Conservation (phyloP, 208 protist species). For the Trypanosoma boissoni region DNA sequence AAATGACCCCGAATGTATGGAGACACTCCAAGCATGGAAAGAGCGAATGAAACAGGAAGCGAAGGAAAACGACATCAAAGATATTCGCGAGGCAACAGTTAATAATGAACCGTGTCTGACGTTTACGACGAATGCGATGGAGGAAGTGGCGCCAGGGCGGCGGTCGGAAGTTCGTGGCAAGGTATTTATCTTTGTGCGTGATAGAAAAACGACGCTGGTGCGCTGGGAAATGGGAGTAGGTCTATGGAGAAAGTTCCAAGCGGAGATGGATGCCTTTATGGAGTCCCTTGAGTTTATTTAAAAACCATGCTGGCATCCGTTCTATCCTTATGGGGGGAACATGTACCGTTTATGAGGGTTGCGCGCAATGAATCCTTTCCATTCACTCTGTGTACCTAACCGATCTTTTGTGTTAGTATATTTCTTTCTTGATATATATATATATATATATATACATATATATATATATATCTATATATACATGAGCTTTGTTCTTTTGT, state of each 20-base stretch:
- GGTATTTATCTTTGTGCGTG: slow-evolving; percentile 69
- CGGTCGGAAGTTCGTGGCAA: slow-evolving; percentile 55
- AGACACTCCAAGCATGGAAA: slow-evolving; percentile 59
- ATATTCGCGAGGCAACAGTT: slow-evolving; percentile 35
- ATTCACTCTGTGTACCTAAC: no score
- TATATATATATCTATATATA: no score
- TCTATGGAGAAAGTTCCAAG: slow-evolving; percentile 64
- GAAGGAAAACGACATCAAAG: slow-evolving; percentile 40
- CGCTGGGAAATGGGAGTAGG: slow-evolving; percentile 59
- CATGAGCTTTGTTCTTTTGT: no score
- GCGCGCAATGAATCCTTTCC: no score
- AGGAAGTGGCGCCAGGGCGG: slow-evolving; percentile 62
- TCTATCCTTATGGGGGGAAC: background rate
- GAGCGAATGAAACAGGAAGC: slow-evolving; percentile 56
- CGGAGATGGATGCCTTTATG: slow-evolving; percentile 56
- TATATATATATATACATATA: no score
- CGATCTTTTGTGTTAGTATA: no score
- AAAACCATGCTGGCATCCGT: background rate
- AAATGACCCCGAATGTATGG: slow-evolving; percentile 67
- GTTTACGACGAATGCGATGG: slow-evolving; percentile 73
- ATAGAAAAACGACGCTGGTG: slow-evolving; percentile 59
- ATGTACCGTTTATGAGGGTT: no score
- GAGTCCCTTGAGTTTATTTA: slow-evolving; percentile 29
- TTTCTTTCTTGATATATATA: no score
- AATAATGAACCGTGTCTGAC: slow-evolving; percentile 57